Evolutionary conservation across 331 rosid species (phyloP).

Genomic region (Acacia pycnantha): DNA sequence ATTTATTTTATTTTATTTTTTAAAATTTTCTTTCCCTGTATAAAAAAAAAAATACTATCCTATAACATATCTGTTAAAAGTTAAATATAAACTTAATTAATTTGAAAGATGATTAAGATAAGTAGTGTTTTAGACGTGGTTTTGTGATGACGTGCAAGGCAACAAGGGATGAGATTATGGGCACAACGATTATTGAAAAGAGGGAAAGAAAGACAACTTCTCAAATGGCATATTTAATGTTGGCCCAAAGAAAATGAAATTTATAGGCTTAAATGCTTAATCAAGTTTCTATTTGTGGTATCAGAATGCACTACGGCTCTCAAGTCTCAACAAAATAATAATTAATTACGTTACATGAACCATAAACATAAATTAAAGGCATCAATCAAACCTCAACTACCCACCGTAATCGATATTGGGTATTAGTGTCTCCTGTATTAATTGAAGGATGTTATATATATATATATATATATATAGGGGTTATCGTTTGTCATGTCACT

Average conservation of each 20-base stretch:
- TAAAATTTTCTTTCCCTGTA: too few species aligned
- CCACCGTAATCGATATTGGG: not conserved
- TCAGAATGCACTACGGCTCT: not conserved
- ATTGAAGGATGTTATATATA: too few species aligned
- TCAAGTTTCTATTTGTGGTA: not conserved
- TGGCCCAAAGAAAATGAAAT: not conserved
- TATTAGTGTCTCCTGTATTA: too few species aligned
- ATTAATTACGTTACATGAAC: constrained; percentile 32
- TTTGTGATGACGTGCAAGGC: not conserved
- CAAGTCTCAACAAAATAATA: not conserved
- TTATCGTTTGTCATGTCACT: too few species aligned
- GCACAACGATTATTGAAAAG: not conserved
- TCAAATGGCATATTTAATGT: not conserved
- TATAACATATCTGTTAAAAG: too few species aligned
- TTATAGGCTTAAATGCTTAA: not conserved
- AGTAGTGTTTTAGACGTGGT: not conserved
- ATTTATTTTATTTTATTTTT: too few species aligned
- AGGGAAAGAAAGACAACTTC: not conserved
- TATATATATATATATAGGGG: too few species aligned
- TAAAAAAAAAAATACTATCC: too few species aligned
- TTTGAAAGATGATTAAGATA: not conserved
- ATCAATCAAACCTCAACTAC: not conserved
- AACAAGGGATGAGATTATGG: not conserved
- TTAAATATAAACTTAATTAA: too few species aligned
- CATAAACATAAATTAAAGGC: not conserved